Conservation (phyloP, 2,329 filamentous ascomycete genomes). For the Zymoseptoria crescenta region DNA sequence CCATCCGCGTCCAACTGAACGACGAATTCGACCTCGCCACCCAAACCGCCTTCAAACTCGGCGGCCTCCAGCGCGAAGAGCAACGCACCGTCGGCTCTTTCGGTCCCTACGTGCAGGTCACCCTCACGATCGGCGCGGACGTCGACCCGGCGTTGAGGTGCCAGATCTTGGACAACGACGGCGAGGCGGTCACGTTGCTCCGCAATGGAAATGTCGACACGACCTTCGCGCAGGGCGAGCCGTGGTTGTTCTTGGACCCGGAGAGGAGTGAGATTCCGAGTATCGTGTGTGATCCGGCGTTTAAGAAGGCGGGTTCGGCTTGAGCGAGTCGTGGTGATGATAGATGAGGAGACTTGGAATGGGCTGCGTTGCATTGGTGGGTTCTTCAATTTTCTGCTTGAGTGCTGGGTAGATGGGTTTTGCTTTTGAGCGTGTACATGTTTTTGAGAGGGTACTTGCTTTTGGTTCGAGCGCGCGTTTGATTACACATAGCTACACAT, state of each 20-base stretch:
- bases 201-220: conserved; percentile 8
- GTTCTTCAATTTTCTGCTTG: background rate
- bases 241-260: conserved; percentile 9
- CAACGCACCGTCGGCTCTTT: conserved; percentile 3
- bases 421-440: background rate
- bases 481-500: background rate
- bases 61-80: conserved; percentile 5
- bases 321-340: background rate
- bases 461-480: background rate
- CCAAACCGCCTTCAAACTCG: conserved; percentile 4
- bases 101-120: conserved; percentile 8
- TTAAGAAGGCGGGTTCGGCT: background rate
- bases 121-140: conserved; percentile 3
- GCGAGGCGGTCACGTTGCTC: conserved; percentile 4
- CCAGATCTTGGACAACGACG: conserved; percentile 6
- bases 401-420: background rate
- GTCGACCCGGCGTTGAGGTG: conserved; percentile 10
- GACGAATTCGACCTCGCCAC: conserved; percentile 9
- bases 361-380: background rate
- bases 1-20: conserved; percentile 7
- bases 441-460: background rate
- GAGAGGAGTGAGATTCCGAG: conserved; percentile 4
- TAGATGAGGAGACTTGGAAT: background rate
- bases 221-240: conserved; percentile 8
- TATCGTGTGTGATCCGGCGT: conserved; percentile 7